Percentiles rank a stretch among this genome's conserved stretches.
These are phyloP conservation scores for Bruguiera gymnorhiza DNA, from an alignment of 345 rosid species.

Conservation along the genomic window DNA sequence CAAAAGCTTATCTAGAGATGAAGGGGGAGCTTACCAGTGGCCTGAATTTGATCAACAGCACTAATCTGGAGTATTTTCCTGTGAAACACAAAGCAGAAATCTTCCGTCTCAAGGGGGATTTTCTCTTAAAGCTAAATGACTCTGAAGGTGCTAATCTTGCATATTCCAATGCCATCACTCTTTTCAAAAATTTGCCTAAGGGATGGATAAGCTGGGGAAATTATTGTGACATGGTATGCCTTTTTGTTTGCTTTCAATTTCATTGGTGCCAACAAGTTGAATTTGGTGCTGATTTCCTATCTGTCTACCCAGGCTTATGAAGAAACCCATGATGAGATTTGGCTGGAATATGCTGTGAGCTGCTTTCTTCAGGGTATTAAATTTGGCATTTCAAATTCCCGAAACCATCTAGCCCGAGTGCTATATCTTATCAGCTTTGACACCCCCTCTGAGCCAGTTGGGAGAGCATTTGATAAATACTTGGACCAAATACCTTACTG, in stretches of 20 bases:
- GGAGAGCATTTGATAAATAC: conserved; percentile 90
- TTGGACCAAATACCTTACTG: conserved; percentile 95
- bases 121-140: conserved; percentile 67
- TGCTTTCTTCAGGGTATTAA: conserved; percentile 99
- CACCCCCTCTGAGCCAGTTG: conserved; percentile 84
- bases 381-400: conserved; percentile 87
- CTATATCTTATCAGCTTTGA: conserved; percentile 96
- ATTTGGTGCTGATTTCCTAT: conserved; percentile 17
- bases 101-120: conserved; percentile 81
- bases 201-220: conserved; percentile 99
- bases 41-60: conserved; percentile 79
- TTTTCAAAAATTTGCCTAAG: conserved; percentile 87
- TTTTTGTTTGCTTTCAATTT: conserved; percentile 11
- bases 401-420: conserved; percentile 96
- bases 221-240: conserved; percentile 86
- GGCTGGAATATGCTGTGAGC: conserved; percentile 95
- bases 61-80: conserved; percentile 91
- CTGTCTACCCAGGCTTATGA: conserved; percentile 63
- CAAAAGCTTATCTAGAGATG: conserved; percentile 89
- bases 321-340: conserved; percentile 80
- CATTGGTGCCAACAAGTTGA: neutral
- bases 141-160: conserved; percentile 77
- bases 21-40: conserved; percentile 89
- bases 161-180: conserved; percentile 77
- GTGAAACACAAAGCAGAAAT: conserved; percentile 87